Evolutionary conservation across 306 rosid species (phyloP).

Genomic region (Corylus heterophylla): DNA sequence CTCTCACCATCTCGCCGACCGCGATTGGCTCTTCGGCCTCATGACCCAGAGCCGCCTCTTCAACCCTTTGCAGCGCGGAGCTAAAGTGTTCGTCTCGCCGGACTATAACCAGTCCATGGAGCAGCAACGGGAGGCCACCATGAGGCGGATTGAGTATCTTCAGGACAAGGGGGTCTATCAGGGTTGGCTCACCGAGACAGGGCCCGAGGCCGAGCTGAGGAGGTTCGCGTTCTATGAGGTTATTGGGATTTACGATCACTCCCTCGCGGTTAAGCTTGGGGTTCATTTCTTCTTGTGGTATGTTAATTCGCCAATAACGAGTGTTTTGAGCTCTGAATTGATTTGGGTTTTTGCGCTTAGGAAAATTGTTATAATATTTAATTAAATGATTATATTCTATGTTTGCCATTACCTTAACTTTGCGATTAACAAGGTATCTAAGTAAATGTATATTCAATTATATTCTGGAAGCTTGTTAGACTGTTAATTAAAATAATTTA

Average conservation of each 20-base stretch:
- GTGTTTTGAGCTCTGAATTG: no score
- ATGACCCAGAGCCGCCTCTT: conserved; percentile 68
- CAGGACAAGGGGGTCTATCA: conserved; percentile 60
- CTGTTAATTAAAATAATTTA: no score
- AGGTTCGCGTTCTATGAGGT: conserved; percentile 62
- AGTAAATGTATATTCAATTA: no score
- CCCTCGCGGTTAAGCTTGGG: conserved; percentile 78
- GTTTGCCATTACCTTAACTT: no score
- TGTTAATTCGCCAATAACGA: background rate
- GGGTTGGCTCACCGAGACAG: conserved; percentile 70
- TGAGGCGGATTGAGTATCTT: conserved; percentile 68
- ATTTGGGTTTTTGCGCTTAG: no score
- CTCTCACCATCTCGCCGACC: conserved; percentile 64
- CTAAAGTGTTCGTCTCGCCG: conserved; percentile 59
- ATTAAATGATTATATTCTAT: no score
- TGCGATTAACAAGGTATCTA: no score
- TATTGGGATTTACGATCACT: conserved; percentile 71
- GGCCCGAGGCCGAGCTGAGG: conserved; percentile 52
- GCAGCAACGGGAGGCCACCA: conserved; percentile 76
- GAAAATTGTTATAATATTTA: no score
- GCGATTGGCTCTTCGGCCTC: conserved; percentile 71
- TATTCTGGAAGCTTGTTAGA: no score
- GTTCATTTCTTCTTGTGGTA: conserved; percentile 79
- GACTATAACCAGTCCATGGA: conserved; percentile 85
- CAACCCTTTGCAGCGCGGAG: conserved; percentile 50